A percentile compares a stretch with the other conserved stretches of the same genome.
These are phyloP conservation scores for Amniculicola lignicola DNA, from an alignment of 495 filamentous ascomycete genomes.

Conservation along the genomic window DNA sequence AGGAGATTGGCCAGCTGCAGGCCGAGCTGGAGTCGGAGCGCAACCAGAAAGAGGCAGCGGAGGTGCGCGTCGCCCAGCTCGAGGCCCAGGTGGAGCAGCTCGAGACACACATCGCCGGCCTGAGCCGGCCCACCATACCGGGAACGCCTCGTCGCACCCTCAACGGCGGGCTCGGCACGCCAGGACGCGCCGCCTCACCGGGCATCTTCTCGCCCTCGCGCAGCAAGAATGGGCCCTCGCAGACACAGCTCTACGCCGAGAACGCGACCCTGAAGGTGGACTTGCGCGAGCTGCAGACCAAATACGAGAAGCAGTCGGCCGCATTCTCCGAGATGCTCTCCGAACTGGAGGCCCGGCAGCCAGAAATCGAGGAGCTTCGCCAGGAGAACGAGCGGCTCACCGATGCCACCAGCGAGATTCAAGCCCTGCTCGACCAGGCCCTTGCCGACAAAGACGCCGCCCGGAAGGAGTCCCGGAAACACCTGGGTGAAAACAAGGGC, in stretches of 20 bases:
- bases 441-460: slow-evolving; percentile 55
- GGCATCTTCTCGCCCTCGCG: slow-evolving; percentile 58
- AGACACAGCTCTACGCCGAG: slow-evolving; percentile 68
- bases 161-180: slow-evolving; percentile 53
- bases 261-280: slow-evolving; percentile 59
- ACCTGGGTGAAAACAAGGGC: slow-evolving; percentile 67
- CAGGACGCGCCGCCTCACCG: slow-evolving; percentile 54
- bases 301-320: slow-evolving; percentile 64
- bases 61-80: slow-evolving; percentile 68
- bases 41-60: slow-evolving; percentile 63
- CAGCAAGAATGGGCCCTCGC: slow-evolving; percentile 54
- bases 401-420: slow-evolving; percentile 76
- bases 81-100: slow-evolving; percentile 69
- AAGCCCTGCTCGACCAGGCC: slow-evolving; percentile 58
- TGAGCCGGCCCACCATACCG: slow-evolving; percentile 44
- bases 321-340: slow-evolving; percentile 77
- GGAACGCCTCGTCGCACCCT: slow-evolving; percentile 56
- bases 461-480: slow-evolving; percentile 63
- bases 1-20: slow-evolving; percentile 72
- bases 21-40: slow-evolving; percentile 81
- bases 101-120: slow-evolving; percentile 47
- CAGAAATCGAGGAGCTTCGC: slow-evolving; percentile 60
- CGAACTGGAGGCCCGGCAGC: slow-evolving; percentile 57
- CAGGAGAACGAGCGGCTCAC: slow-evolving; percentile 54
- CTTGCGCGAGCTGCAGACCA: slow-evolving; percentile 63